phyloP scores from a whole-genome alignment of 768 basidiomycete genomes.

The Suillus variegatus region DNA sequence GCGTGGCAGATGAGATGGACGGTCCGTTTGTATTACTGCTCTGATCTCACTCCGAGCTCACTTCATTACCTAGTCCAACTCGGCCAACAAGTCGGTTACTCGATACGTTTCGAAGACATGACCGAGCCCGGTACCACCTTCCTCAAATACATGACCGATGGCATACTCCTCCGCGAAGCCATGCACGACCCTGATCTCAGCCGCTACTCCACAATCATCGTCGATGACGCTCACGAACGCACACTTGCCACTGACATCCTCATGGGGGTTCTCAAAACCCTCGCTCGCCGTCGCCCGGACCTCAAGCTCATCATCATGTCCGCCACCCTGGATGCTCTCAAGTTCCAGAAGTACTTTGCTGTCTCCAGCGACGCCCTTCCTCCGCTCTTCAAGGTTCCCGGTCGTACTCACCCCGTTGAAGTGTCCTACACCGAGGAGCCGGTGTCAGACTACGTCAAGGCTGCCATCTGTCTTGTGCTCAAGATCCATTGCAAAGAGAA shows the following conservation, averaged over 20 bases:
- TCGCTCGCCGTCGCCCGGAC: slow-evolving; percentile 80
- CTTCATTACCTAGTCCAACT: slow-evolving; percentile 64
- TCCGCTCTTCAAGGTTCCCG: slow-evolving; percentile 89
- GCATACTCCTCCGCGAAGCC: slow-evolving; percentile 97
- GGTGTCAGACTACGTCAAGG: slow-evolving; percentile 95
- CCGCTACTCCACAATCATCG: slow-evolving; percentile 95
- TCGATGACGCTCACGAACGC: slow-evolving; percentile 98
- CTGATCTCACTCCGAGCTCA: neutral
- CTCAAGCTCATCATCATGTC: slow-evolving; percentile 99
- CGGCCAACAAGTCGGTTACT: slow-evolving; percentile 95
- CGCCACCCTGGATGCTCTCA: slow-evolving; percentile 93
- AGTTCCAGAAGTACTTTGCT: slow-evolving; percentile 95
- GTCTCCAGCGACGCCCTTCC: slow-evolving; percentile 46
- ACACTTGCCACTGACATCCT: slow-evolving; percentile 97
- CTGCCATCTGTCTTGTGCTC: slow-evolving; percentile 92
- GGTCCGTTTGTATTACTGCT: slow-evolving; percentile 49
- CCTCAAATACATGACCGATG: slow-evolving; percentile 99
- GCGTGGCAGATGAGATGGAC: slow-evolving; percentile 99
- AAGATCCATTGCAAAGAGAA: slow-evolving; percentile 98
- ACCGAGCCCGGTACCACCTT: slow-evolving; percentile 87
- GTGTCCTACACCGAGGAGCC: slow-evolving; percentile 93
- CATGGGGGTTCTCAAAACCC: slow-evolving; percentile 91
- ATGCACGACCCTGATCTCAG: slow-evolving; percentile 93
- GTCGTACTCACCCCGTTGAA: slow-evolving; percentile 93
- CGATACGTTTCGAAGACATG: slow-evolving; percentile 94